A percentile compares a stretch with the other conserved stretches of the same genome.
phyloP scores from a whole-genome alignment of 73 alveolate species.

The Symbiodinium pilosum region DNA sequence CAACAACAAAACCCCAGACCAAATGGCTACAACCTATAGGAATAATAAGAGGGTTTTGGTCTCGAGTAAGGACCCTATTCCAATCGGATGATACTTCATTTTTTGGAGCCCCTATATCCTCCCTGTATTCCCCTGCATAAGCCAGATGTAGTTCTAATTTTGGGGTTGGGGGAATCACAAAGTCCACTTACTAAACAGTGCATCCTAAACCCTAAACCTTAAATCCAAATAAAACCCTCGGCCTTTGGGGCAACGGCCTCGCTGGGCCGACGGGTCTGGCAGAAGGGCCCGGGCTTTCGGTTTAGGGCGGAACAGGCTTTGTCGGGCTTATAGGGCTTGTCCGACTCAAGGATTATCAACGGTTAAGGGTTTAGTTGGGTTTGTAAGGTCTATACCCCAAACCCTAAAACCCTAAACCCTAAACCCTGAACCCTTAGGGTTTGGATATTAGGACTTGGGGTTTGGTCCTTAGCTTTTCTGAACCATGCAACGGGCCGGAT shows the following conservation, averaged over 20 bases:
- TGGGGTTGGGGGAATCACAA: not conserved
- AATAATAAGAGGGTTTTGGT: no score
- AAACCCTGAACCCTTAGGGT: no score
- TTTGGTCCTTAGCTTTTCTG: not conserved
- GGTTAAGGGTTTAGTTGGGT: no score
- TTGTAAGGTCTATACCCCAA: no score
- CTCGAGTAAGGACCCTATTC: no score
- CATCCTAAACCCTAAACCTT: not conserved
- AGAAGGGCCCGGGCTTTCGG: not conserved
- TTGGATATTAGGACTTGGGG: not conserved
- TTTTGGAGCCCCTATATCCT: not conserved
- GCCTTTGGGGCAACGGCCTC: no score
- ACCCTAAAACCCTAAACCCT: no score
- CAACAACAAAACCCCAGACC: not conserved
- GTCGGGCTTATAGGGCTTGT: no score
- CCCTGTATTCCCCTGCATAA: not conserved
- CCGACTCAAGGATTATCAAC: no score
- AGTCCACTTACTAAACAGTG: not conserved
- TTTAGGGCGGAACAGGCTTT: not conserved
- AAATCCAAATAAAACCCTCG: not conserved
- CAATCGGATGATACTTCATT: not conserved
- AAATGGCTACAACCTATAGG: not conserved
- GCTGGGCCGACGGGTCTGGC: not conserved
- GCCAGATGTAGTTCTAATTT: not conserved
- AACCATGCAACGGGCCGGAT: no score